phyloP scores from a whole-genome alignment of 176 grass and related monocot species.

The Oryza glumipatula region DNA sequence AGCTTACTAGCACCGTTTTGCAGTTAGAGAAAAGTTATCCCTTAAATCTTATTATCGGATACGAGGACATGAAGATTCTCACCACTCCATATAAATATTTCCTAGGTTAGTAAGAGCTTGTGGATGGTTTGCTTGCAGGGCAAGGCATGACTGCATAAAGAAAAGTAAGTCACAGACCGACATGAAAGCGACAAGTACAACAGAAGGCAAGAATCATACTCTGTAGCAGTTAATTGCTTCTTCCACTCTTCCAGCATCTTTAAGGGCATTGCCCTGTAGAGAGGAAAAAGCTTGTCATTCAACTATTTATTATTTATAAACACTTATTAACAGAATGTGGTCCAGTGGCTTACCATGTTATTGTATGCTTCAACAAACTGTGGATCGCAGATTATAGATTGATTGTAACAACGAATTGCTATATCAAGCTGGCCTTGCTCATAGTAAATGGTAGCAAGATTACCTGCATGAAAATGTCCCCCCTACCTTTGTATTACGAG shows the following conservation, averaged over 20 bases:
- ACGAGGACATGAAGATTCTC: slow-evolving; percentile 37
- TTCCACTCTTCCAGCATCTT: slow-evolving; percentile 91
- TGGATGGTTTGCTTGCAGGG: slow-evolving; percentile 84
- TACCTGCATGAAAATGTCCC: slow-evolving; percentile 81
- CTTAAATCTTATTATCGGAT: background rate
- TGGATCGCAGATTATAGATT: slow-evolving; percentile 77
- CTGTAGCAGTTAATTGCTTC: slow-evolving; percentile 86
- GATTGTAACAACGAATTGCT: slow-evolving; percentile 83
- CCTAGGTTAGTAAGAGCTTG: slow-evolving; percentile 90
- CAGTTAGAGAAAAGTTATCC: slow-evolving; percentile 4
- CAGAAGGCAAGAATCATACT: slow-evolving; percentile 47
- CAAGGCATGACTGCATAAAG: slow-evolving; percentile 72
- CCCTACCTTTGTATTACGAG: slow-evolving; percentile 65
- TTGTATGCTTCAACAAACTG: slow-evolving; percentile 83
- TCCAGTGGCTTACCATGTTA: slow-evolving; percentile 63
- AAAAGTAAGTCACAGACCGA: slow-evolving; percentile 36
- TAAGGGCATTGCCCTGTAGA: slow-evolving; percentile 85
- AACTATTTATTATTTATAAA: slow-evolving; percentile 29
- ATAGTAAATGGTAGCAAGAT: slow-evolving; percentile 83
- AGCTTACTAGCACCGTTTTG: slow-evolving; percentile 10
- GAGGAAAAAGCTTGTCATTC: slow-evolving; percentile 12
- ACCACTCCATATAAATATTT: slow-evolving; percentile 97
- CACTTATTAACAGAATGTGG: background rate
- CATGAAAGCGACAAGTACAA: slow-evolving; percentile 27
- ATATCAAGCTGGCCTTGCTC: slow-evolving; percentile 92